A percentile compares a stretch with the other conserved stretches of the same genome.
Evolutionary conservation across 2,329 filamentous ascomycete genomes (phyloP).

Genomic region (Xylaria arbuscula): DNA sequence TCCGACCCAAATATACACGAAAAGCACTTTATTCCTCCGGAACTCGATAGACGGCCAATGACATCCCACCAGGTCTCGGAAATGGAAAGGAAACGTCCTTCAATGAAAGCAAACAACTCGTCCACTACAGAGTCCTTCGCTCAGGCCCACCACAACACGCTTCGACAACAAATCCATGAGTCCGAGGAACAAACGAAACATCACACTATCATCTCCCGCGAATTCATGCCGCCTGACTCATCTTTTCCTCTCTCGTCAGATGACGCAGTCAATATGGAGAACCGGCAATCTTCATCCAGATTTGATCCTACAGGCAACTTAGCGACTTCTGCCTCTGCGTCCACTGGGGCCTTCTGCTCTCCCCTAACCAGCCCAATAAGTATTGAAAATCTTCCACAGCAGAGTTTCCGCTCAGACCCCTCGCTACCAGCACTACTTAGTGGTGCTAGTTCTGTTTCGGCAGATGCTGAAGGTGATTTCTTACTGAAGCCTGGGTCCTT

Average conservation of each 20-base stretch:
- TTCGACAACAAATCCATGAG: slow-evolving; percentile 51
- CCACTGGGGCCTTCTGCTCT: slow-evolving; percentile 60
- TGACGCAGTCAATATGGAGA: slow-evolving; percentile 52
- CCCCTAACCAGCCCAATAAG: slow-evolving; percentile 65
- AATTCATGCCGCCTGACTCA: slow-evolving; percentile 12
- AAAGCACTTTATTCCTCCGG: slow-evolving; percentile 50
- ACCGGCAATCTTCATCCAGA: slow-evolving; percentile 51
- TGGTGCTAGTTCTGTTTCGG: slow-evolving; percentile 72
- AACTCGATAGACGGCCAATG: slow-evolving; percentile 59
- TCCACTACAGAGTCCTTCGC: slow-evolving; percentile 56
- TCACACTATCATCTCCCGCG: slow-evolving; percentile 42
- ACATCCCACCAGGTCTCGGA: slow-evolving; percentile 60
- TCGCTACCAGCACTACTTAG: slow-evolving; percentile 72
- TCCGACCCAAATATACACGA: slow-evolving; percentile 59
- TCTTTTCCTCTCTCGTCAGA: slow-evolving; percentile 57
- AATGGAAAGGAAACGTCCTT: slow-evolving; percentile 53
- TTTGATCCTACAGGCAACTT: slow-evolving; percentile 57
- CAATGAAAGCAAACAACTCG: slow-evolving; percentile 52
- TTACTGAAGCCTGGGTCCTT: slow-evolving; percentile 62
- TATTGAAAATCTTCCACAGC: slow-evolving; percentile 51
- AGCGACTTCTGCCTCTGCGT: slow-evolving; percentile 65
- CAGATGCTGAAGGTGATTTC: slow-evolving; percentile 71
- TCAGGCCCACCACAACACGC: slow-evolving; percentile 51
- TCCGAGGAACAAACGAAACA: slow-evolving; percentile 50
- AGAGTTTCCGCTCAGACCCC: slow-evolving; percentile 70